A percentile compares a stretch with the other conserved stretches of the same genome.
phyloP scores from a whole-genome alignment of 176 grass and related monocot genomes.

The Eleusine indica region DNA sequence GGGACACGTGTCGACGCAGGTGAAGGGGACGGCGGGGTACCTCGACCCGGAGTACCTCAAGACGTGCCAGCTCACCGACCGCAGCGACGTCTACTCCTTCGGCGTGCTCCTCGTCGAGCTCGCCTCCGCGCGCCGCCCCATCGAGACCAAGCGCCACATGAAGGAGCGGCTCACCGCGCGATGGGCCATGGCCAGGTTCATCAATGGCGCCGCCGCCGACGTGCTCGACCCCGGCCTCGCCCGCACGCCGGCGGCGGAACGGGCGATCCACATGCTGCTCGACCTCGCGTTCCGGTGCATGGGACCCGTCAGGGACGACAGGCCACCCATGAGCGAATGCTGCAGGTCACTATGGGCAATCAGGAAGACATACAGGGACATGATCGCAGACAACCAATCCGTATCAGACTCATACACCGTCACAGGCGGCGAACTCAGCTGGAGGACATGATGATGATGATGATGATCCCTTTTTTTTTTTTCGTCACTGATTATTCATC shows the following conservation, averaged over 20 bases:
- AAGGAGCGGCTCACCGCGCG: slow-evolving; percentile 62
- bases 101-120: slow-evolving; percentile 85
- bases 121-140: slow-evolving; percentile 60
- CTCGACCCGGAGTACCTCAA: slow-evolving; percentile 94
- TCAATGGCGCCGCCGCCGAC: slow-evolving; percentile 47
- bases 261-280: slow-evolving; percentile 61
- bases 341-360: slow-evolving; percentile 70
- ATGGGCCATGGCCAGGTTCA: slow-evolving; percentile 70
- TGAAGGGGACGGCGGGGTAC: slow-evolving; percentile 97
- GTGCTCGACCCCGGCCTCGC: slow-evolving; percentile 67
- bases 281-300: slow-evolving; percentile 77
- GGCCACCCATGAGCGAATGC: slow-evolving; percentile 77
- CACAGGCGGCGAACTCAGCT: no score
- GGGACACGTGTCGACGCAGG: slow-evolving; percentile 69
- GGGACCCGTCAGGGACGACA: slow-evolving; percentile 43
- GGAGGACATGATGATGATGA: no score
- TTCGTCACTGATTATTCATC: no score
- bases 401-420: no score
- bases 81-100: slow-evolving; percentile 97
- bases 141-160: slow-evolving; percentile 72
- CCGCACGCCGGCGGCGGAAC: slow-evolving; percentile 23
- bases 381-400: neutral
- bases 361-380: slow-evolving; percentile 73
- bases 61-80: slow-evolving; percentile 92
- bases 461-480: no score